A percentile compares a stretch with the other conserved stretches of the same genome.
These are phyloP conservation scores for Cercospora janseana DNA, from an alignment of 2,329 filamentous ascomycete genomes.

Conservation along the genomic window DNA sequence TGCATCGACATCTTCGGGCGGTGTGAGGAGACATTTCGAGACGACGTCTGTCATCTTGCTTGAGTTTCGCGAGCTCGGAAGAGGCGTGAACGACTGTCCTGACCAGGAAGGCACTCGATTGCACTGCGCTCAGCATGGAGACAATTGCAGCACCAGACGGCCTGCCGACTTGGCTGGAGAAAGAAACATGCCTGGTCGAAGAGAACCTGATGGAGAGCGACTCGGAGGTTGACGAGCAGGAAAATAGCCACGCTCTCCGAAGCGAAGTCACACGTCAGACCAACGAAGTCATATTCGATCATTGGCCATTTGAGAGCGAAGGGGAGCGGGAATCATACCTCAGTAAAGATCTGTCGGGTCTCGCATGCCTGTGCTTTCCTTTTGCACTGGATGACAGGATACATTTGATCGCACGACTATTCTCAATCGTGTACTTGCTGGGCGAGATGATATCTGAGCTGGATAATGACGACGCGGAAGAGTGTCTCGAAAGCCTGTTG, in stretches of 20 bases:
- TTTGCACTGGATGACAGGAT: conserved; percentile 21
- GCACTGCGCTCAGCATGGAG: not conserved
- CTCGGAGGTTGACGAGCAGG: conserved; percentile 2
- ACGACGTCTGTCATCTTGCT: no score
- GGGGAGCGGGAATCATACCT: conserved; percentile 7
- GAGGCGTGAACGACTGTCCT: no score
- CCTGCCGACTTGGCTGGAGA: not conserved
- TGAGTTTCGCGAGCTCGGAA: no score
- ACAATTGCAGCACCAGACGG: not conserved
- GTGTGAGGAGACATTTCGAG: no score
- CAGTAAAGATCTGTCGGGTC: conserved; percentile 11
- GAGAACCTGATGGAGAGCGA: not conserved
- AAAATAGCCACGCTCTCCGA: conserved; percentile 11
- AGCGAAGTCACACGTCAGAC: conserved; percentile 12
- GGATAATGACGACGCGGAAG: conserved; percentile 16
- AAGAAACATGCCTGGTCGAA: conserved; percentile 3
- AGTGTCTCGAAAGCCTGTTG: conserved; percentile 14
- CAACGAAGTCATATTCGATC: conserved; percentile 13
- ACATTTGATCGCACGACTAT: conserved; percentile 15
- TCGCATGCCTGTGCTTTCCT: conserved; percentile 15
- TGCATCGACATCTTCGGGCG: no score
- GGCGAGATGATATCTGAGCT: conserved; percentile 9
- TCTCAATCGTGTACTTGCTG: conserved; percentile 17
- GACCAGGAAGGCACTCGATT: no score
- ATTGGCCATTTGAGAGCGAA: conserved; percentile 17